phyloP scores from a whole-genome alignment of 2,329 filamentous ascomycete species.

The Pseudocercospora eumusae region DNA sequence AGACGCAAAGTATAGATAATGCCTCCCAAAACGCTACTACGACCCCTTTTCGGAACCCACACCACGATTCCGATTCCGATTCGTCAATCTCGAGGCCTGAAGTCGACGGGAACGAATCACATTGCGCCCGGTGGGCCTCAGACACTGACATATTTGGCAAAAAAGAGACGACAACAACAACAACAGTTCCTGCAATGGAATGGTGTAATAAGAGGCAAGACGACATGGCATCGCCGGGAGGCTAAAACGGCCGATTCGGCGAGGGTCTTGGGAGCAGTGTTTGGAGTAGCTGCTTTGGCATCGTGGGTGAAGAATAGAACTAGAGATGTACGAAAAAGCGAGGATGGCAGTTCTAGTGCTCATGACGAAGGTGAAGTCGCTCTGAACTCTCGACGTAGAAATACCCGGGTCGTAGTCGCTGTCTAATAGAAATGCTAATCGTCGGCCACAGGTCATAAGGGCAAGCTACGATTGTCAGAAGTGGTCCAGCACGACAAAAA shows the following conservation, averaged over 20 bases:
- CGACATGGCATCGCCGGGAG: constrained; percentile 19
- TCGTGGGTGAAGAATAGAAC: constrained; percentile 24
- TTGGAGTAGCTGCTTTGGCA: constrained; percentile 28
- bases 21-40: constrained; percentile 17
- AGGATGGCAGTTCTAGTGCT: not conserved
- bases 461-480: constrained; percentile 33
- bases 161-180: no score
- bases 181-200: constrained; percentile 22
- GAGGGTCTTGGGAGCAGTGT: constrained; percentile 23
- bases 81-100: constrained; percentile 13
- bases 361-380: not conserved
- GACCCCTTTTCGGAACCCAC: constrained; percentile 17
- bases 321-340: constrained; percentile 11
- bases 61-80: constrained; percentile 15
- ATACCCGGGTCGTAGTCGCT: no score
- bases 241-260: constrained; percentile 26
- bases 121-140: constrained; percentile 32
- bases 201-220: constrained; percentile 22
- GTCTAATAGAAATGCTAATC: no score
- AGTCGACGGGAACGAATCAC: constrained; percentile 23
- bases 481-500: constrained; percentile 41
- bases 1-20: constrained; percentile 14
- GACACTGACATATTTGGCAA: no score
- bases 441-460: not conserved
- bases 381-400: not conserved